Evolutionary conservation across 306 rosid species (phyloP).

Genomic region (Prunus mongolica): DNA sequence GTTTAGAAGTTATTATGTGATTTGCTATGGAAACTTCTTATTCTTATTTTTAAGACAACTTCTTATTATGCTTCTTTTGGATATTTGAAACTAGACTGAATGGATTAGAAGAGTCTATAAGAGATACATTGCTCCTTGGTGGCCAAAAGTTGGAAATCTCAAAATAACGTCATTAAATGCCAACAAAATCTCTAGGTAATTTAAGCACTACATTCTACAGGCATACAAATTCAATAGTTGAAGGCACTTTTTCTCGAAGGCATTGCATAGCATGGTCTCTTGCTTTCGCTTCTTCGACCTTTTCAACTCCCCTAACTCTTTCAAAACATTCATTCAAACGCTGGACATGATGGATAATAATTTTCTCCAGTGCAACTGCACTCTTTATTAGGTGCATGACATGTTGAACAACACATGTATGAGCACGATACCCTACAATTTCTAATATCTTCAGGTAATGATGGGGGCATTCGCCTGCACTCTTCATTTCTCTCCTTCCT

Average conservation of each 20-base stretch:
- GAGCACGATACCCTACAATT: background rate
- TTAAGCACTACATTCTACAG: background rate
- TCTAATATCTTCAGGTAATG: background rate
- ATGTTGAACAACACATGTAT: background rate
- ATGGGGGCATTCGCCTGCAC: too few relatives aligned
- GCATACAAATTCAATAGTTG: background rate
- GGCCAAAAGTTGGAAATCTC: background rate
- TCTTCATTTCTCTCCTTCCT: too few relatives aligned
- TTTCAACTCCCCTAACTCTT: background rate
- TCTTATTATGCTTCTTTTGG: background rate
- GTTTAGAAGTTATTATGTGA: conserved; percentile 1
- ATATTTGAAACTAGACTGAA: background rate
- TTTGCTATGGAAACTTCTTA: background rate
- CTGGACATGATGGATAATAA: background rate
- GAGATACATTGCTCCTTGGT: background rate
- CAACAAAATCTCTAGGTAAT: background rate
- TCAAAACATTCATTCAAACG: background rate
- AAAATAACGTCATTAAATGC: background rate
- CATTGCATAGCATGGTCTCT: background rate
- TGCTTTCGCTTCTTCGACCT: background rate
- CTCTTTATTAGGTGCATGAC: background rate
- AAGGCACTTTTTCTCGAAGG: background rate
- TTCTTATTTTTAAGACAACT: background rate
- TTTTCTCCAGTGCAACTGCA: background rate
- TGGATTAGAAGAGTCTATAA: background rate